These are phyloP conservation scores for Huntiella moniliformis DNA, from an alignment of 2,329 filamentous ascomycete species.

Conservation along the genomic window DNA sequence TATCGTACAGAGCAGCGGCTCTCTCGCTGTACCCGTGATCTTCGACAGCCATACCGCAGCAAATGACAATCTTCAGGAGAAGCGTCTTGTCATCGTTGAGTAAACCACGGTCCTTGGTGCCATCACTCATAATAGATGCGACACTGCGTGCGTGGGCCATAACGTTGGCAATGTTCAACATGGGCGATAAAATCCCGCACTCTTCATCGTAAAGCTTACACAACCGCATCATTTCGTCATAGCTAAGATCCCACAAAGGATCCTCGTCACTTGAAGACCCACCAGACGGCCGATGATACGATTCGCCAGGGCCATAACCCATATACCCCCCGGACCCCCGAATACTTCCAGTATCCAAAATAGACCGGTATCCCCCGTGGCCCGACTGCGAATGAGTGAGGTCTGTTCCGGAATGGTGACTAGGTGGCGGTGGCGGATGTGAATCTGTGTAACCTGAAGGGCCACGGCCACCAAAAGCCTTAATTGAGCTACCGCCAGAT, in stretches of 20 bases:
- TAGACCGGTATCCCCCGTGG: constrained; percentile 6
- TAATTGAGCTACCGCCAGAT: constrained; percentile 9
- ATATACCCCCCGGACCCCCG: constrained; percentile 3
- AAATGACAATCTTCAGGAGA: constrained; percentile 67
- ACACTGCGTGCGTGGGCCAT: constrained; percentile 52
- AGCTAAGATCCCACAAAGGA: constrained; percentile 60
- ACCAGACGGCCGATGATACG: constrained; percentile 3
- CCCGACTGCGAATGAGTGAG: constrained; percentile 9
- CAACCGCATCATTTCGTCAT: constrained; percentile 62
- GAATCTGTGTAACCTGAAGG: constrained; percentile 5
- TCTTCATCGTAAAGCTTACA: constrained; percentile 75
- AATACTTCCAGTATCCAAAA: constrained; percentile 8
- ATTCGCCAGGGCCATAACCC: neutral
- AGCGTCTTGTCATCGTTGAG: constrained; percentile 38
- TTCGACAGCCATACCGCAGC: constrained; percentile 59
- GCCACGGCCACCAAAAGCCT: constrained; percentile 4
- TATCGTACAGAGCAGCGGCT: constrained; percentile 55
- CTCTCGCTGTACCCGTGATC: constrained; percentile 60
- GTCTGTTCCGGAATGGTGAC: constrained; percentile 10
- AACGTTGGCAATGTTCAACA: constrained; percentile 55
- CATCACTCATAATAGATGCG: constrained; percentile 49
- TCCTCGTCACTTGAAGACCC: constrained; percentile 27
- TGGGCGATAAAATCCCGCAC: constrained; percentile 80
- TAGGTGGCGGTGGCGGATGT: constrained; percentile 6
- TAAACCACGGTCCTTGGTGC: constrained; percentile 17